phyloP scores from a whole-genome alignment of 2,329 filamentous ascomycete species.

The Fusarium sp. region DNA sequence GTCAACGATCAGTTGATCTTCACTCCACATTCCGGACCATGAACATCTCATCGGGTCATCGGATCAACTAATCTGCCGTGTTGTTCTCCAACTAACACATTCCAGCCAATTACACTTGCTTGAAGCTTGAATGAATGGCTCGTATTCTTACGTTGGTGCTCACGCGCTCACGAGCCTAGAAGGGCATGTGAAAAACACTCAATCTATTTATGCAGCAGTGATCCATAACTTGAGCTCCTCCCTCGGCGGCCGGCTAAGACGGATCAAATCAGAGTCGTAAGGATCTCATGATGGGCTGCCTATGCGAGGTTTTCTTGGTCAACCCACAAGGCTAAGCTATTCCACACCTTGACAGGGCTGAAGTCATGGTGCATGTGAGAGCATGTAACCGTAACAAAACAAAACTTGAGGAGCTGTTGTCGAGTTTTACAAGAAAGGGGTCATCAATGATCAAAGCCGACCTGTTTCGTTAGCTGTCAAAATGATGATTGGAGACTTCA shows the following conservation, averaged over 20 bases:
- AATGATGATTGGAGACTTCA: constrained; percentile 12
- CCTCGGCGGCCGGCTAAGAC: constrained; percentile 33
- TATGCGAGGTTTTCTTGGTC: constrained; percentile 11
- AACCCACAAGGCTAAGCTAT: constrained; percentile 5
- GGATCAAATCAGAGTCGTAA: constrained; percentile 9
- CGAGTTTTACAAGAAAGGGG: constrained; percentile 19
- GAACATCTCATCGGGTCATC: constrained; percentile 1
- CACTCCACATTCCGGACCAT: constrained; percentile 33
- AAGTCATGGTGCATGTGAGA: constrained; percentile 5
- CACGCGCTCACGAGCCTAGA: constrained; percentile 31
- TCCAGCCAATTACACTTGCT: constrained; percentile 1
- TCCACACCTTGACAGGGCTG: background rate
- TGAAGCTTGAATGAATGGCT: constrained; percentile 12
- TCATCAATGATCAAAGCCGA: constrained; percentile 1
- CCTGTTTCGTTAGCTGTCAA: constrained; percentile 24
- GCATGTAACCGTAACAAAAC: background rate
- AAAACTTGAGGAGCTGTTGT: background rate
- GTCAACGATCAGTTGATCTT: background rate
- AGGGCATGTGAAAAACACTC: constrained; percentile 33
- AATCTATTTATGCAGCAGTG: background rate
- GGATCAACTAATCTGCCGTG: constrained; percentile 29
- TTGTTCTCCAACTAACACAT: background rate
- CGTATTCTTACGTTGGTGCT: constrained; percentile 32
- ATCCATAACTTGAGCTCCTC: constrained; percentile 3
- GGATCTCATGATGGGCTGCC: constrained; percentile 13